Conservation (phyloP, 768 basidiomycete genomes). For the Imleria badia region DNA sequence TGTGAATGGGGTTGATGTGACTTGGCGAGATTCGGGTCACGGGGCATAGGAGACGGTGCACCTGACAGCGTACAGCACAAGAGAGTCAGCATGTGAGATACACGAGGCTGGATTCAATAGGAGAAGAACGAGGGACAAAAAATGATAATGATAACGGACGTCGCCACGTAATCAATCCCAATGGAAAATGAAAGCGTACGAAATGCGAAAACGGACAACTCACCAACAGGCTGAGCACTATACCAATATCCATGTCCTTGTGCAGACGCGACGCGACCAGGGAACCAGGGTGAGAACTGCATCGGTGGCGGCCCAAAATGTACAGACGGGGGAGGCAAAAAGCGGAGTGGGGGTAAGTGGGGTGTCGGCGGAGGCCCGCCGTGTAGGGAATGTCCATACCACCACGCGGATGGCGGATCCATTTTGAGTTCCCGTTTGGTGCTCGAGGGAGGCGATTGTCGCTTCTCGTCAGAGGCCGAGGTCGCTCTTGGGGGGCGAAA, state of each 20-base stretch:
- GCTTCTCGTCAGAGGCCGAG: background rate
- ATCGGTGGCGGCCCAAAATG: slow-evolving; percentile 14
- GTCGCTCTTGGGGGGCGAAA: background rate
- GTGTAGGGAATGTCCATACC: slow-evolving; percentile 6
- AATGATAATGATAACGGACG: background rate
- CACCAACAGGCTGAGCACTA: slow-evolving; percentile 16
- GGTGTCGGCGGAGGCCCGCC: slow-evolving; percentile 2
- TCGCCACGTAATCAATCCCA: slow-evolving; percentile 1
- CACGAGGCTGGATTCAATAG: background rate
- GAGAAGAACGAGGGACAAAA: background rate
- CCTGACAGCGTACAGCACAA: slow-evolving; percentile 9
- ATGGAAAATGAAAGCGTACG: background rate
- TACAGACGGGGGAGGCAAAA: slow-evolving; percentile 10
- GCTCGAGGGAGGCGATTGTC: background rate
- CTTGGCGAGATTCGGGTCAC: slow-evolving; percentile 8
- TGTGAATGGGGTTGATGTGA: slow-evolving; percentile 4
- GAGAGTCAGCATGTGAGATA: slow-evolving; percentile 9
- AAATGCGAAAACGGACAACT: slow-evolving; percentile 12
- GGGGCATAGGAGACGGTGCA: slow-evolving; percentile 12
- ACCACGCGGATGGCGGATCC: slow-evolving; percentile 16
- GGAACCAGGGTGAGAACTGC: slow-evolving; percentile 18
- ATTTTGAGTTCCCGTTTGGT: slow-evolving; percentile 3
- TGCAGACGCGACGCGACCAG: slow-evolving; percentile 6
- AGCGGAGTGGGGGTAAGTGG: slow-evolving; percentile 8
- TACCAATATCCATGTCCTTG: slow-evolving; percentile 26